A percentile compares a stretch with the other conserved stretches of the same genome.
Conservation (phyloP, 1,284 basidiomycete genomes). For the Cutaneotrichosporon daszewskae region DNA sequence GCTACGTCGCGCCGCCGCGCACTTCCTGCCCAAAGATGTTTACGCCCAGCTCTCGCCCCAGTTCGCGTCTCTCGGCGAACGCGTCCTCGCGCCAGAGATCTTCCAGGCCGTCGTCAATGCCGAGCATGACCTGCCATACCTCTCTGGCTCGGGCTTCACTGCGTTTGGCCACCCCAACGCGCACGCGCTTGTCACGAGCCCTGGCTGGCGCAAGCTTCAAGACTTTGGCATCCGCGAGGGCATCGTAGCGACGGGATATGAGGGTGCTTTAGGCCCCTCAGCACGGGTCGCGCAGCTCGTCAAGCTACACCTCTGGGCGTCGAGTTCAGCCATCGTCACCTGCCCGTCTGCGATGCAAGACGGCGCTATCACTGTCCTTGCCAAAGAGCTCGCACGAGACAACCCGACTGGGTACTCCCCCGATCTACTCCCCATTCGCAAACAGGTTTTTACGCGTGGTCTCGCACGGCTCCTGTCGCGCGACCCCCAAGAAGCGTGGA, state of each 20-base stretch:
- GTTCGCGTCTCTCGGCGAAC: constrained; percentile 2
- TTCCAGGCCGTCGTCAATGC: constrained; percentile 9
- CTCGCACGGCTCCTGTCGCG: constrained; percentile 8
- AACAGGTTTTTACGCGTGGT: constrained; percentile 5
- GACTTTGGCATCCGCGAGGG: constrained; percentile 9
- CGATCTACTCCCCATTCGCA: neutral
- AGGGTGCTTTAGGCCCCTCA: neutral
- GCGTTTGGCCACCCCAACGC: constrained; percentile 9
- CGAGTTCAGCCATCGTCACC: constrained; percentile 5
- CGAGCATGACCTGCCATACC: constrained; percentile 13
- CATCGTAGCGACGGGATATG: constrained; percentile 15
- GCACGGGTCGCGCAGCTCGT: constrained; percentile 15
- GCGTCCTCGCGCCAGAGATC: constrained; percentile 3
- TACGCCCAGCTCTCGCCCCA: neutral
- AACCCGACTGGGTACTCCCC: neutral
- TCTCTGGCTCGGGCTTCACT: constrained; percentile 10
- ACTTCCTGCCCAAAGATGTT: constrained; percentile 3
- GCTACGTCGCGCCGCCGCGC: constrained; percentile 4
- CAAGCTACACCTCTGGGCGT: constrained; percentile 15
- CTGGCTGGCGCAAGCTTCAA: constrained; percentile 16
- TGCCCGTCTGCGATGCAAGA: constrained; percentile 18
- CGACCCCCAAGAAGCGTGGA: constrained; percentile 60
- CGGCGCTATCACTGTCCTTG: constrained; percentile 6
- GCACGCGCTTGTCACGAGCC: constrained; percentile 9
- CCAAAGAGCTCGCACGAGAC: constrained; percentile 3